Evolutionary conservation across 805 yeast species (phyloP).

Genomic region (Pichia paraexigua): DNA sequence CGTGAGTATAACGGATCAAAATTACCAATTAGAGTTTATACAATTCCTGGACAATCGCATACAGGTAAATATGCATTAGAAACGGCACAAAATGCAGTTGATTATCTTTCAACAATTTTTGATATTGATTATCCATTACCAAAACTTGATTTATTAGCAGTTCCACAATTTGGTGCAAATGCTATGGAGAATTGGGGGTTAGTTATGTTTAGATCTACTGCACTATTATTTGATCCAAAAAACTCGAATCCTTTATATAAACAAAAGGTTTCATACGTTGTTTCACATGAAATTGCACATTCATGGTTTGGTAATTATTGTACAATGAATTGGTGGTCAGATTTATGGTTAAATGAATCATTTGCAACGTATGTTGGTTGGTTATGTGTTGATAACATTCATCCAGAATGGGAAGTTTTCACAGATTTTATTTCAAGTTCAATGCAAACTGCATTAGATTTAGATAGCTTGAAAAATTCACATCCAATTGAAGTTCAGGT

Average conservation of each 20-base stretch:
- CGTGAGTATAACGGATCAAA: conserved; percentile 33
- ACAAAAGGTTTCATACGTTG: conserved; percentile 73
- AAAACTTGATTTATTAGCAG: conserved; percentile 71
- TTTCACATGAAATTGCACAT: conserved; percentile 81
- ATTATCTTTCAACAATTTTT: conserved; percentile 40
- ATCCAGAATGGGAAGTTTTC: conserved; percentile 79
- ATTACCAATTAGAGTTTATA: conserved; percentile 44
- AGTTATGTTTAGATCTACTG: conserved; percentile 57
- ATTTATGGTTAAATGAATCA: conserved; percentile 83
- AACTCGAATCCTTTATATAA: conserved; percentile 45
- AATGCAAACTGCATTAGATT: conserved; percentile 41
- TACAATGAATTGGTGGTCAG: conserved; percentile 94
- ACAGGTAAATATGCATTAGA: conserved; percentile 42
- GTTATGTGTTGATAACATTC: conserved; percentile 57
- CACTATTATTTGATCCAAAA: conserved; percentile 40
- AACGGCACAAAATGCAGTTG: conserved; percentile 43
- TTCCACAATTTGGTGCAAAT: conserved; percentile 72
- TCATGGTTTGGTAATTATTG: conserved; percentile 90
- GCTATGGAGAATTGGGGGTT: conserved; percentile 94
- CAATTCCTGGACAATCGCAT: conserved; percentile 40
- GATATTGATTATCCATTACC: conserved; percentile 67
- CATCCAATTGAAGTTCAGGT: conserved; percentile 83
- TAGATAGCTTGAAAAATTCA: conserved; percentile 53
- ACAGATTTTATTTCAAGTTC: conserved; percentile 45
- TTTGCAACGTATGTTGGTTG: conserved; percentile 85